These are phyloP conservation scores for Leccinum pachyderme DNA, from an alignment of 1,284 basidiomycete genomes.

Conservation along the genomic window DNA sequence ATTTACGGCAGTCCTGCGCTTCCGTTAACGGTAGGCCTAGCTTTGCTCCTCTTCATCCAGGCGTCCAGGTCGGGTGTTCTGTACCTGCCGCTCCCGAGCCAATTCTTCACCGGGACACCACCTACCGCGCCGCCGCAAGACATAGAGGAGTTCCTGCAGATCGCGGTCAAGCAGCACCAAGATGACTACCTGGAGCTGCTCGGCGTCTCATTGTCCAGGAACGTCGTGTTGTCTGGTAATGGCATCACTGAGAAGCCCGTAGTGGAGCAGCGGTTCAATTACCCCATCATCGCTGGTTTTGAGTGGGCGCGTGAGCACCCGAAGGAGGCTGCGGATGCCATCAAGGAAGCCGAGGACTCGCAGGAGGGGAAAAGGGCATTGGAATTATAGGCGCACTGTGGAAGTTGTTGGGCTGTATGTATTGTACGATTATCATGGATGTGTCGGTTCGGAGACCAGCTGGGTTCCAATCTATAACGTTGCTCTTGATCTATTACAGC, in stretches of 20 bases:
- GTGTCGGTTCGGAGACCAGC: no score
- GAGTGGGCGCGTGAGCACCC: neutral
- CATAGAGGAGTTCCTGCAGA: neutral
- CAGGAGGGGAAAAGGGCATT: neutral
- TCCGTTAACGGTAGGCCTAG: neutral
- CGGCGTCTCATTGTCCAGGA: neutral
- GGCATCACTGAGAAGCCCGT: neutral
- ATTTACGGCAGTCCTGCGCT: neutral
- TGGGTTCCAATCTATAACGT: no score
- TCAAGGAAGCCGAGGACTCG: neutral
- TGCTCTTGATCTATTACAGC: neutral
- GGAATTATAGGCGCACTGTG: neutral
- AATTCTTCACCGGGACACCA: neutral
- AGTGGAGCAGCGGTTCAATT: neutral
- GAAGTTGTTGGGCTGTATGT: neutral
- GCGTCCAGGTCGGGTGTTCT: neutral
- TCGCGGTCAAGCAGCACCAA: neutral
- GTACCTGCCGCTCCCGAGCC: neutral
- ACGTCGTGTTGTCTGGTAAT: neutral
- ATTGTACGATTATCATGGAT: no score
- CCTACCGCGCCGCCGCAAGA: neutral
- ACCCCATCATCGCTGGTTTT: neutral
- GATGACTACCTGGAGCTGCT: neutral
- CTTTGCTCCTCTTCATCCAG: neutral
- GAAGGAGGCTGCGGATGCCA: neutral